phyloP scores from a whole-genome alignment of 192 early-diverging fungal species.

The Ambispora gerdemannii region DNA sequence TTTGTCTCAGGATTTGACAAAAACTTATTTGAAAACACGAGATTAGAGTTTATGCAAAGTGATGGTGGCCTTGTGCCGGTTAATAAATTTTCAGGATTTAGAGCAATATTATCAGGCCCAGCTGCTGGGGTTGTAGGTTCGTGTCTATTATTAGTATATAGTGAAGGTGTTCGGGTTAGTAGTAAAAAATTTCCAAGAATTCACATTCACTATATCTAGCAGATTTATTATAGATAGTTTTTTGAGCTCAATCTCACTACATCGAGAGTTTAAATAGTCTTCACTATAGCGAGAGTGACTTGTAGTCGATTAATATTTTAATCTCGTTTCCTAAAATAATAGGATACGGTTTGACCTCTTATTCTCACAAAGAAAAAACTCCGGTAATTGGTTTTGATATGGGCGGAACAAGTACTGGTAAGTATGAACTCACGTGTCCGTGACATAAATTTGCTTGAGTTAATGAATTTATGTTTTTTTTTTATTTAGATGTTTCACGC shows the following conservation, averaged over 20 bases:
- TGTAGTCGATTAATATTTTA: not conserved
- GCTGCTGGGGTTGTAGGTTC: constrained; percentile 95
- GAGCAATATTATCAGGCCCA: constrained; percentile 91
- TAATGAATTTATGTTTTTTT: not conserved
- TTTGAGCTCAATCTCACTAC: too few species aligned
- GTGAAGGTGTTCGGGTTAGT: not conserved
- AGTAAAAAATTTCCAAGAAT: too few species aligned
- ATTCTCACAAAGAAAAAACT: constrained; percentile 39
- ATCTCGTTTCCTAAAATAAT: not conserved
- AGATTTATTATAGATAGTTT: too few species aligned
- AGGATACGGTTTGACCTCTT: constrained; percentile 54
- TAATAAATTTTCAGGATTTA: constrained; percentile 78
- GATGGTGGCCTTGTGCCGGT: constrained; percentile 94
- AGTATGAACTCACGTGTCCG: not conserved
- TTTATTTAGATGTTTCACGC: constrained; percentile 79
- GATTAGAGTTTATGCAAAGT: constrained; percentile 92
- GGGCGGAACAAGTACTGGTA: constrained; percentile 79
- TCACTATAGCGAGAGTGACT: too few species aligned
- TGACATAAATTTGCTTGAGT: not conserved
- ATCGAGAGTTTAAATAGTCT: too few species aligned
- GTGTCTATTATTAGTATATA: not conserved
- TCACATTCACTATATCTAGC: too few species aligned
- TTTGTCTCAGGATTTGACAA: constrained; percentile 88
- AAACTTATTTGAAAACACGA: constrained; percentile 51
- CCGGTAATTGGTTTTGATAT: constrained; percentile 97